Evolutionary conservation across 345 rosid species (phyloP), one percentile per base, ranked within the genome.

Genomic region (Eucalyptus fibrosa): DNA sequence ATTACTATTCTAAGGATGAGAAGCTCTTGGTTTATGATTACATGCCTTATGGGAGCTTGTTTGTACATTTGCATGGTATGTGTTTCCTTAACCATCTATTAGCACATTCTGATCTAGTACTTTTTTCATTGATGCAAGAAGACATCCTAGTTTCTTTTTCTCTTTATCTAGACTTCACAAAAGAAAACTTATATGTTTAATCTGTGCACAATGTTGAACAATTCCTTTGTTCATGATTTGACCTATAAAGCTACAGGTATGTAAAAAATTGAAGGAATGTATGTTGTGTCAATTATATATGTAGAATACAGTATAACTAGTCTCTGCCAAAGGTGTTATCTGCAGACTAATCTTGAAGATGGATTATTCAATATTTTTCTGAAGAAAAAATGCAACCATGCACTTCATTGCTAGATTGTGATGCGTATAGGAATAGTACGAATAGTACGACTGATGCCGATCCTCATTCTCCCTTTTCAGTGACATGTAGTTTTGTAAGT

Each of bases 1-100:
- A 91, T 91, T 95, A 93, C 91, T 95, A 91, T 83, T 93, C 95
- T 17, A 95, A 95, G 88, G 94, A 94, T 88, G 96, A 94, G 91
- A 94, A 93, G 94, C 95, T 96, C 24, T 69, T 95, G 53, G 98
- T 96, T 24, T 94, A 91, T 82, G 91, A 93, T 91, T 95, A 95
- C 93, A 93, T 94, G 93, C 92, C 97, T 8, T 59, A 87, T 17
- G 97, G 98, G 47, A 95, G 99, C 94, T 93, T 97, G 92, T 96
- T 92, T 72, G 92, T 94, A 16, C 90, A 93, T 90, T 90, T 96
- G 90, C 98, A 96, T 67, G 96, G 97, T 94, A 56, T 86, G 83
- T 30, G 28, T 56, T 85, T 88, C 42, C 67, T 88, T 45, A 23
- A 56, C 72, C 82, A 30, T 53, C 49, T 42, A 2, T 50, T 32